A percentile compares a stretch with the other conserved stretches of the same genome.
These are phyloP conservation scores for Phytophthora capsici DNA, from an alignment of 352 stramenopile genomes.

Conservation along the genomic window DNA sequence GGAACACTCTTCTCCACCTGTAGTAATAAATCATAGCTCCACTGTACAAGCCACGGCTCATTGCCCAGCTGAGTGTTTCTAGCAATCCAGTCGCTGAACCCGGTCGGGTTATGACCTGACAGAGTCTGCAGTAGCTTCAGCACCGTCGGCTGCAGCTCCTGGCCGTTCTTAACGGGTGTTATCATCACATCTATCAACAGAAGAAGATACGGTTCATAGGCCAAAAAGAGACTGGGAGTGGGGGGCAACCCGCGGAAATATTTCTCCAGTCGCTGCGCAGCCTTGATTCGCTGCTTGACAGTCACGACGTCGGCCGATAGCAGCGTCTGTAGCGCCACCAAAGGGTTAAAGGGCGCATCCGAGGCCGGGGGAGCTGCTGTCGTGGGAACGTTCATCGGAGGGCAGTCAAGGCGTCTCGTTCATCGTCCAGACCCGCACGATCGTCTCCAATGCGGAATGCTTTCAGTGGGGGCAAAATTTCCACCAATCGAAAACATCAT, in stretches of 20 bases:
- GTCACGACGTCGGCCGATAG: conserved; percentile 41
- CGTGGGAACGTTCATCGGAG: conserved; percentile 9
- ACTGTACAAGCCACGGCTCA: conserved; percentile 60
- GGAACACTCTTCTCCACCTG: conserved; percentile 48
- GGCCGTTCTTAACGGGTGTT: conserved; percentile 32
- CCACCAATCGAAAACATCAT: conserved; percentile 5
- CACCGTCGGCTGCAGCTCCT: conserved; percentile 49
- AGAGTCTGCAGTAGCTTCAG: conserved; percentile 49
- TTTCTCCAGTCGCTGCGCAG: conserved; percentile 52
- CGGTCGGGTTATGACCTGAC: conserved; percentile 43
- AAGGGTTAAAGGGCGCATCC: conserved; percentile 41
- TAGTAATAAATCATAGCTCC: conserved; percentile 50
- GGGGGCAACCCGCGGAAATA: conserved; percentile 39
- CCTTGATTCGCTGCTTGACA: conserved; percentile 49
- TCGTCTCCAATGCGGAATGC: not conserved
- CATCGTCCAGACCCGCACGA: conserved; percentile 33
- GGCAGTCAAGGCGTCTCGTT: conserved; percentile 31
- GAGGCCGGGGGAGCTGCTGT: conserved; percentile 1
- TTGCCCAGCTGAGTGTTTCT: conserved; percentile 43
- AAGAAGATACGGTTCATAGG: conserved; percentile 62
- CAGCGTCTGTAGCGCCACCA: conserved; percentile 53
- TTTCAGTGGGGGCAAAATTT: not conserved
- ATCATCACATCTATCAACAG: conserved; percentile 46
- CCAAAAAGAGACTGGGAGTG: conserved; percentile 37
- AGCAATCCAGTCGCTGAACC: conserved; percentile 59